These are phyloP conservation scores for Kandelia obovata DNA, from an alignment of 345 rosid genomes.

Conservation along the genomic window DNA sequence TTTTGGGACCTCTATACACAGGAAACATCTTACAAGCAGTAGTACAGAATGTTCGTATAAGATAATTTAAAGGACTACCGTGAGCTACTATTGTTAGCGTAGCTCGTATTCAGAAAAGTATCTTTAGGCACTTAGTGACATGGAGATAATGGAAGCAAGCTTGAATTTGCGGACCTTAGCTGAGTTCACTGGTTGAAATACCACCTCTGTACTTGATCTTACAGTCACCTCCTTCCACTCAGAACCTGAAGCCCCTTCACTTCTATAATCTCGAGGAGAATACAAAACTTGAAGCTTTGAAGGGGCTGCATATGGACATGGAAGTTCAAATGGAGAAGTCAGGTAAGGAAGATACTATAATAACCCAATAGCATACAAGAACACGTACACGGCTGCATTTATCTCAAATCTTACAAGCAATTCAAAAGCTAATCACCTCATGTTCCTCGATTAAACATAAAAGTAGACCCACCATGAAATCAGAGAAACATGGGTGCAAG, in stretches of 20 bases:
- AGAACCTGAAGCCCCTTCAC: constrained; percentile 62
- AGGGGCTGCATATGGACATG: constrained; percentile 49
- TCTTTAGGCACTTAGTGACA: constrained; percentile 61
- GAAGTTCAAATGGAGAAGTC: not conserved
- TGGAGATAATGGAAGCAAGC: constrained; percentile 62
- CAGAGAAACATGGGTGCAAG: no score
- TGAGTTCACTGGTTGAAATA: constrained; percentile 61
- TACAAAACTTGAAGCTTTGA: constrained; percentile 75
- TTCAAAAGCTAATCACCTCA: no score
- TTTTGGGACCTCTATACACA: no score
- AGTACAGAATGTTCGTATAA: no score
- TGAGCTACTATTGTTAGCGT: no score
- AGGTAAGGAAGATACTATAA: not conserved
- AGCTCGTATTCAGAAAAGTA: not conserved
- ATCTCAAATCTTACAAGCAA: no score
- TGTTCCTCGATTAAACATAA: no score
- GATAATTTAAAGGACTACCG: no score
- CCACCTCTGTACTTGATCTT: constrained; percentile 71
- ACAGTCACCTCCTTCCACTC: constrained; percentile 76
- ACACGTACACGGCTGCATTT: no score
- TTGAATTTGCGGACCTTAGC: constrained; percentile 63
- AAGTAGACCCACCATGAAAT: no score
- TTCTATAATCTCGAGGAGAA: constrained; percentile 73
- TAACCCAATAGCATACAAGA: not conserved
- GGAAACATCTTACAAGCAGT: no score